A percentile compares a stretch with the other conserved stretches of the same genome.
phyloP scores from a whole-genome alignment of 768 basidiomycete species.

The Naganishia onofrii region DNA sequence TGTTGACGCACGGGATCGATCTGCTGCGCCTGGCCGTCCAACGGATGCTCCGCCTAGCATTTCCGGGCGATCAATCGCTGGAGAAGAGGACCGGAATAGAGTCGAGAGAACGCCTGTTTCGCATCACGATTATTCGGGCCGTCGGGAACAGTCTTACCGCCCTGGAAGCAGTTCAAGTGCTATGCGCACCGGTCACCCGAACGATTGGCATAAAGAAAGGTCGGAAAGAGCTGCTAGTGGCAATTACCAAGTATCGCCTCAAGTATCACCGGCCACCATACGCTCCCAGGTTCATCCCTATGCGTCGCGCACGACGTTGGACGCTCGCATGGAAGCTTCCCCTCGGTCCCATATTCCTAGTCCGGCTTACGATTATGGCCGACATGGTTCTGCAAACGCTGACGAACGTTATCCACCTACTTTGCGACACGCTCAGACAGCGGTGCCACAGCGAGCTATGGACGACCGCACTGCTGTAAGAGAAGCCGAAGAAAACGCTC shows the following conservation, averaged over 20 bases:
- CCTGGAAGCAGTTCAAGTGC: constrained; percentile 27
- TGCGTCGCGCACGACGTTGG: neutral
- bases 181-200: constrained; percentile 4
- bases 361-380: constrained; percentile 14
- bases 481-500: constrained; percentile 3
- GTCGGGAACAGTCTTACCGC: constrained; percentile 27
- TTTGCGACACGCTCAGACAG: neutral
- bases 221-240: constrained; percentile 49
- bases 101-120: constrained; percentile 32
- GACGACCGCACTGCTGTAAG: neutral
- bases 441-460: neutral
- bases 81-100: constrained; percentile 27
- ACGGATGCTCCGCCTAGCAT: constrained; percentile 38
- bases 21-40: constrained; percentile 33
- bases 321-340: constrained; percentile 14
- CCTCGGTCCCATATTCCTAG: neutral
- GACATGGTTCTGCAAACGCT: constrained; percentile 5
- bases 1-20: constrained; percentile 37
- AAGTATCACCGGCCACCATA: neutral
- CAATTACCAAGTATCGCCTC: constrained; percentile 55
- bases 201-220: constrained; percentile 32
- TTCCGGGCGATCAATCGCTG: constrained; percentile 32
- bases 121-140: constrained; percentile 32
- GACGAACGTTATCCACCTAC: constrained; percentile 10
- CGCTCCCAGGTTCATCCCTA: neutral